Percentiles rank a stretch among this genome's conserved stretches.
Evolutionary conservation across 495 filamentous ascomycete species (phyloP).

Genomic region (Talaromyces liani): DNA sequence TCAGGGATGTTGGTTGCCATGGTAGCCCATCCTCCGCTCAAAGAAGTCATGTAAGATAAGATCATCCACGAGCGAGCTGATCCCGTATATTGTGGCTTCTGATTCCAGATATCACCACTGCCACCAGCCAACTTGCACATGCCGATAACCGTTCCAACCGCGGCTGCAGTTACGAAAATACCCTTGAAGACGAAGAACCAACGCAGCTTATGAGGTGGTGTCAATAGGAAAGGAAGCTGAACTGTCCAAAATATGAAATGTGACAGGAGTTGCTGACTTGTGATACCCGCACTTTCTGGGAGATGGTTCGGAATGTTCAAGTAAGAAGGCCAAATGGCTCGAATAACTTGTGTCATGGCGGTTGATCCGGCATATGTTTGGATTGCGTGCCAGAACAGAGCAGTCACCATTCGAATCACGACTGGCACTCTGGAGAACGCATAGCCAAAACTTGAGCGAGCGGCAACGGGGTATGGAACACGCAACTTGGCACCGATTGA

Average conservation of each 20-base stretch:
- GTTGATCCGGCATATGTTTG: slow-evolving; percentile 36
- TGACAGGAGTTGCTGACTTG: slow-evolving; percentile 35
- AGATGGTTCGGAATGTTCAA: slow-evolving; percentile 36
- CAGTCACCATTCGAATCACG: slow-evolving; percentile 32
- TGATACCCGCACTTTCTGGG: slow-evolving; percentile 37
- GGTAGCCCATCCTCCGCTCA: slow-evolving; percentile 14
- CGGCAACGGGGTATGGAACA: slow-evolving; percentile 33
- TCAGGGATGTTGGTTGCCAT: slow-evolving; percentile 48
- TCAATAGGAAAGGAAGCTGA: slow-evolving; percentile 40
- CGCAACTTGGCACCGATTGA: slow-evolving; percentile 37
- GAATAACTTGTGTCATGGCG: slow-evolving; percentile 33
- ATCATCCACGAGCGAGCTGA: slow-evolving; percentile 31
- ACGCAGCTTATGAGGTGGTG: slow-evolving; percentile 38
- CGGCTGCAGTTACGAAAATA: slow-evolving; percentile 25
- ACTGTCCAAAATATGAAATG: slow-evolving; percentile 41
- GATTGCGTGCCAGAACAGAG: slow-evolving; percentile 36
- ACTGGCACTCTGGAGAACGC: slow-evolving; percentile 43
- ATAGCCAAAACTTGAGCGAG: slow-evolving; percentile 34
- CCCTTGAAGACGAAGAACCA: slow-evolving; percentile 43
- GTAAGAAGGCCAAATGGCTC: slow-evolving; percentile 35
- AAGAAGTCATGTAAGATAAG: slow-evolving; percentile 35
- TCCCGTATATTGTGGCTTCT: slow-evolving; percentile 31
- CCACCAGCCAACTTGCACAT: slow-evolving; percentile 23
- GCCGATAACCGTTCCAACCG: background rate
- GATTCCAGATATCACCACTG: slow-evolving; percentile 35